phyloP scores from a whole-genome alignment of 257 asterid species.

The Ligustrum vulgare region DNA sequence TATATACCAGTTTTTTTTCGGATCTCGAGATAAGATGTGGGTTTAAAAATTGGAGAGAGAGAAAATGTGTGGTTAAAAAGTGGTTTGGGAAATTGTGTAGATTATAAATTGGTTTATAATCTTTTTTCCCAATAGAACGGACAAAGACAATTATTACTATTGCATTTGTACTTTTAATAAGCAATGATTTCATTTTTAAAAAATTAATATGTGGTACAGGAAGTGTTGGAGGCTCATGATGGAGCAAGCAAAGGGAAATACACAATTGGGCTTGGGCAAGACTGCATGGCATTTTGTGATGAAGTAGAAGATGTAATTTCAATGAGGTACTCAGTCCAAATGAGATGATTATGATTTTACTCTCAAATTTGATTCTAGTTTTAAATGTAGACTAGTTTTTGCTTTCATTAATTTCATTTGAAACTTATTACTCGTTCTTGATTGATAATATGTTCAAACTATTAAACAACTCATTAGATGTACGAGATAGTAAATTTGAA shows the following conservation, averaged over 20 bases:
- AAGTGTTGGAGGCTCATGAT: conserved; percentile 91
- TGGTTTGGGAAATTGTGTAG: too few relatives aligned
- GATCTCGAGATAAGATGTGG: too few relatives aligned
- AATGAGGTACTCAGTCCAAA: conserved; percentile 61
- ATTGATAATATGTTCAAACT: not conserved
- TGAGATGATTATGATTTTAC: not conserved
- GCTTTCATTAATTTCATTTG: not conserved
- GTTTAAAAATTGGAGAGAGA: too few relatives aligned
- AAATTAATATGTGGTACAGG: conserved; percentile 45
- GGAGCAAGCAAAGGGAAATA: conserved; percentile 99
- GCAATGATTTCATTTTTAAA: not conserved
- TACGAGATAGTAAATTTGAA: not conserved
- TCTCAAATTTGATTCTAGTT: not conserved
- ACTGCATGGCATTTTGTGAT: conserved; percentile 94
- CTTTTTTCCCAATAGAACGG: too few relatives aligned
- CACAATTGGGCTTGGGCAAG: conserved; percentile 99
- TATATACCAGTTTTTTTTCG: too few relatives aligned
- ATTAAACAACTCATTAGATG: conserved; percentile 12
- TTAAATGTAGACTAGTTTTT: not conserved
- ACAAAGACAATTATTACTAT: not conserved
- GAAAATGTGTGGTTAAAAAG: too few relatives aligned
- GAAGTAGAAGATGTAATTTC: conserved; percentile 99
- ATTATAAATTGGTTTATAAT: too few relatives aligned
- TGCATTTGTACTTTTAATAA: not conserved
- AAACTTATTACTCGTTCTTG: not conserved